Percentiles rank a stretch among this genome's conserved stretches.
Conservation (phyloP, 108 stramenopile species). For the Nitzschia inconspicua region DNA sequence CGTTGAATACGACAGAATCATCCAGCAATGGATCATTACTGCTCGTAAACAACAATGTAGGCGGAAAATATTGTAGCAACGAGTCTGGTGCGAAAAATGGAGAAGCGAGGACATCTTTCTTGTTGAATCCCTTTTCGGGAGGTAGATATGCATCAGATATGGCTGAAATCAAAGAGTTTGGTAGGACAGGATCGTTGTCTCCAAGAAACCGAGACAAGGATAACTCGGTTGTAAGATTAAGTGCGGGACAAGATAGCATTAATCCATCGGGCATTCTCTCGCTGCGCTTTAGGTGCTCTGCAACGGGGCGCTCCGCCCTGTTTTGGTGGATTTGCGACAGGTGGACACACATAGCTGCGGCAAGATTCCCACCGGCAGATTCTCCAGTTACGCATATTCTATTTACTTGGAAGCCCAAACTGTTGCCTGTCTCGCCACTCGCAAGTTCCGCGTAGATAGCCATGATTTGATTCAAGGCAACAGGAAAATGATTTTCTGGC, state of each 20-base stretch:
- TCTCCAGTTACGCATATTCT: conserved; percentile 79
- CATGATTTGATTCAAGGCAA: conserved; percentile 54
- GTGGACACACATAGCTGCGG: conserved; percentile 68
- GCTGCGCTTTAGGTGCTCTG: not conserved
- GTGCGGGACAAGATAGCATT: conserved; percentile 73
- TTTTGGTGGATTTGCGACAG: conserved; percentile 39
- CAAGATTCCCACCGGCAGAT: conserved; percentile 77
- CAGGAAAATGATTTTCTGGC: conserved; percentile 71
- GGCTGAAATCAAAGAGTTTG: conserved; percentile 62
- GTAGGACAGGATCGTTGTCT: conserved; percentile 75
- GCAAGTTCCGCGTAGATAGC: conserved; percentile 54
- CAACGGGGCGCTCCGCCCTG: not conserved
- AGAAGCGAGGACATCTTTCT: conserved; percentile 65
- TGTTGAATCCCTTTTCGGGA: conserved; percentile 26
- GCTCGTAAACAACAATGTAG: conserved; percentile 59
- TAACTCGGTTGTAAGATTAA: conserved; percentile 63
- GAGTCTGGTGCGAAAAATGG: conserved; percentile 73
- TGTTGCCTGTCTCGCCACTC: conserved; percentile 42
- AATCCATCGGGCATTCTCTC: conserved; percentile 66
- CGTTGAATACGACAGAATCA: conserved; percentile 81
- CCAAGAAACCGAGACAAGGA: conserved; percentile 67
- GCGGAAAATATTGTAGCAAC: conserved; percentile 55
- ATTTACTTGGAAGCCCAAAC: conserved; percentile 68
- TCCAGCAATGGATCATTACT: conserved; percentile 85
- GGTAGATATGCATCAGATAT: conserved; percentile 74